phyloP scores from a whole-genome alignment of 805 yeast genomes.

The Metschnikowia santaceciliae region DNA sequence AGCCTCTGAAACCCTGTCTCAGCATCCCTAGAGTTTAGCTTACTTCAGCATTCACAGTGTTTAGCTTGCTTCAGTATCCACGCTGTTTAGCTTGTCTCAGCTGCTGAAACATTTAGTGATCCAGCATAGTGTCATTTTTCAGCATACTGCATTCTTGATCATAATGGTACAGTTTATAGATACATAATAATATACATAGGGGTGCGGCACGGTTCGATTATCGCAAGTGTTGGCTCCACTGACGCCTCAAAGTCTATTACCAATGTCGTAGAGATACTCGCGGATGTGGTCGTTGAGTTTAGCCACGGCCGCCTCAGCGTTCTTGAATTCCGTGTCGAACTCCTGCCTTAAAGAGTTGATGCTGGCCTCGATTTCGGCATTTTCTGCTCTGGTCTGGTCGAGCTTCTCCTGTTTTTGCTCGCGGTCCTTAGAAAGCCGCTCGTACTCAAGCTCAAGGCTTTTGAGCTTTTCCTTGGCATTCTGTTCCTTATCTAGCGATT shows the following conservation, averaged over 20 bases:
- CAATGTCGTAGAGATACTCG: constrained; percentile 51
- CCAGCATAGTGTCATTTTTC: too few species aligned
- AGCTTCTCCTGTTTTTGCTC: constrained; percentile 47
- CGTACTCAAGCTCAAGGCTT: constrained; percentile 43
- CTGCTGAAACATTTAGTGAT: too few species aligned
- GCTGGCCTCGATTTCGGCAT: constrained; percentile 41
- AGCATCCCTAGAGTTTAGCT: neutral
- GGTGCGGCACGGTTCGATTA: neutral
- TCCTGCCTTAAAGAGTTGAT: constrained; percentile 36
- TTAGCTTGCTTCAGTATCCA: too few species aligned
- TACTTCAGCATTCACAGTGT: too few species aligned
- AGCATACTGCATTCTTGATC: neutral
- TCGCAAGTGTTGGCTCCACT: neutral
- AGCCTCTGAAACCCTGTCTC: neutral
- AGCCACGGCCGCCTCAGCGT: constrained; percentile 50
- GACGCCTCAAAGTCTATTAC: constrained; percentile 25
- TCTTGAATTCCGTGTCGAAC: constrained; percentile 50
- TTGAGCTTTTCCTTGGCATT: constrained; percentile 40
- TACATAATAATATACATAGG: constrained; percentile 2
- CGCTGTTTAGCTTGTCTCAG: too few species aligned
- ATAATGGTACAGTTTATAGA: constrained; percentile 1
- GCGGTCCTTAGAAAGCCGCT: constrained; percentile 46
- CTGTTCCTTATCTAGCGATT: constrained; percentile 43
- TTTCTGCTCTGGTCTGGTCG: constrained; percentile 44
- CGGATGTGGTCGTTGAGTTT: constrained; percentile 53